Evolutionary conservation across 768 basidiomycete genomes (phyloP), one percentile per base, ranked within the genome.

Genomic region (Kwoniella sp.): DNA sequence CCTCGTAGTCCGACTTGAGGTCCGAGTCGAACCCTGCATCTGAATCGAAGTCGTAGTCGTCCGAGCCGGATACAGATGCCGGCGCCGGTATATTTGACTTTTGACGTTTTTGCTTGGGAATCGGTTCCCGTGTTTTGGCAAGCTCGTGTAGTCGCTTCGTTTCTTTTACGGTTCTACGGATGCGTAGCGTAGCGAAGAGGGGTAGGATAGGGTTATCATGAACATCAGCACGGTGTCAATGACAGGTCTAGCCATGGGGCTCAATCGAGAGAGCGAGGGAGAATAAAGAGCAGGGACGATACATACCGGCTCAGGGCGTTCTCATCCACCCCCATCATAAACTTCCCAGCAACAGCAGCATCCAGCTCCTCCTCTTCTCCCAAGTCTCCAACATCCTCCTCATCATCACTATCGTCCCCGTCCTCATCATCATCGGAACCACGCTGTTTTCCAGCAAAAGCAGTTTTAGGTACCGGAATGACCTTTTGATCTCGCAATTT

Each of bases 161-260:
- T 79, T 91, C 92, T 70, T 89, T 90, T 81, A 91, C 91, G 74
- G 90, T 93, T 87, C 91, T 94, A 41, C 13, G 26, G 47, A n/a
- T n/a, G n/a, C n/a, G n/a, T n/a, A n/a, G n/a, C n/a, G n/a, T 61
- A 17, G 30, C 20, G n/a, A n/a, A 11, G 30, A 17, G 55, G 11
- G 66, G 63, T 34, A 57, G 54, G 70, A 45, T 45, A 45, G 8
- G 15, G 17, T 3, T 20, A 20, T 3, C 4, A 9, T 20, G 17
- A 45, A 7, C 41, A 20, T 45, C 15, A 17, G 41, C 15, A 9
- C 5, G 20, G 11, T 37, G 34, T 37, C 5, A 5, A 5, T 37
- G 13, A 37, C 34, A 37, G 34, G n/a, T n/a, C n/a, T n/a, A n/a
- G n/a, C n/a, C n/a, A n/a, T n/a, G n/a, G n/a, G n/a, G n/a, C n/a